Evolutionary conservation across 2,329 filamentous ascomycete genomes (phyloP).

Genomic region (Cordyceps cateniannulata): DNA sequence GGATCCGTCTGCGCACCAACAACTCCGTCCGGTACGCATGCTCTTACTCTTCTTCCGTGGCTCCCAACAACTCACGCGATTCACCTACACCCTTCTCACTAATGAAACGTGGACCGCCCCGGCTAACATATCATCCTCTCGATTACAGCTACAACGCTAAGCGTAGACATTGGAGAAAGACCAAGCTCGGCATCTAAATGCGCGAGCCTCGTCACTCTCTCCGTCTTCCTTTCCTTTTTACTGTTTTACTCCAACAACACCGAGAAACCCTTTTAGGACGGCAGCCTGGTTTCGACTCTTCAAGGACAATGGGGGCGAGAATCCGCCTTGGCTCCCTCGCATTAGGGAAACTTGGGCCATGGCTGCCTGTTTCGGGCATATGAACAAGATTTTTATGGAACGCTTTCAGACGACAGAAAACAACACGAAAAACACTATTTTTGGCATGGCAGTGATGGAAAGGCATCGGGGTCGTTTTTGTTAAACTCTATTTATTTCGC

Average conservation of each 20-base stretch:
- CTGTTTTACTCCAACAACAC: constrained; percentile 18
- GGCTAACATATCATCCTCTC: neutral
- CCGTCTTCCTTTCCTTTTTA: constrained; percentile 15
- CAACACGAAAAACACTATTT: neutral
- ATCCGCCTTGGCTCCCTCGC: neutral
- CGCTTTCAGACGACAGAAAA: neutral
- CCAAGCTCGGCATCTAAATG: constrained; percentile 93
- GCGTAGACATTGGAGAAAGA: constrained; percentile 99
- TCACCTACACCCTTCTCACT: neutral
- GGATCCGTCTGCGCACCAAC: constrained; percentile 96
- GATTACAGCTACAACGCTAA: constrained; percentile 93
- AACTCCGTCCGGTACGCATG: constrained; percentile 99
- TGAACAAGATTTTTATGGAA: neutral
- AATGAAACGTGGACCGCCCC: neutral
- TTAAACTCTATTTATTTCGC: neutral
- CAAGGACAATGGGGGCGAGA: neutral
- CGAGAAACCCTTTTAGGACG: constrained; percentile 8
- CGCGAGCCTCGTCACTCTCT: constrained; percentile 12
- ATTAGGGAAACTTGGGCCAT: neutral
- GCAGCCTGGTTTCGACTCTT: neutral
- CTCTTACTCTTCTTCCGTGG: neutral
- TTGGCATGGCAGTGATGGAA: constrained; percentile 2
- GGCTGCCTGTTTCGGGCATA: neutral
- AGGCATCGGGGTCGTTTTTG: neutral
- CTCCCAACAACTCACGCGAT: neutral